These are phyloP conservation scores for Leccinum variicolor DNA, from an alignment of 768 basidiomycete genomes.

Conservation along the genomic window DNA sequence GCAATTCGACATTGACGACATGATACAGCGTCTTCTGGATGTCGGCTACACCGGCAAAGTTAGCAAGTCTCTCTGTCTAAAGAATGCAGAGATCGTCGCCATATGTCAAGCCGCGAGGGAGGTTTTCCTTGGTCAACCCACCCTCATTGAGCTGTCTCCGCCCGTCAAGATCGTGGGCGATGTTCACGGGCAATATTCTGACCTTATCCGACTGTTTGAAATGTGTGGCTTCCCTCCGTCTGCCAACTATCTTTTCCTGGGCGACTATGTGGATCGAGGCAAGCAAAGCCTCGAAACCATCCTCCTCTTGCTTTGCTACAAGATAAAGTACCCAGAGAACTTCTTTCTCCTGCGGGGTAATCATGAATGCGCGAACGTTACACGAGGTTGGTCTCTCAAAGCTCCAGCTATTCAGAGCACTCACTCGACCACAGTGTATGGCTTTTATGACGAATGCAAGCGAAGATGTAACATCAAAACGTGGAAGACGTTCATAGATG, in stretches of 20 bases:
- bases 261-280: slow-evolving; percentile 98
- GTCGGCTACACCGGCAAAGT: slow-evolving; percentile 98
- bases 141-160: slow-evolving; percentile 93
- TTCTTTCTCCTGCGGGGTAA: slow-evolving; percentile 98
- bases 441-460: slow-evolving; percentile 99
- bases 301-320: slow-evolving; percentile 94
- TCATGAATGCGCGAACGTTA: slow-evolving; percentile 99
- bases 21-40: slow-evolving; percentile 94
- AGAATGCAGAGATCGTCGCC: slow-evolving; percentile 92
- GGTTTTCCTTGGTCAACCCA: slow-evolving; percentile 94
- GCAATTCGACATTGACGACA: slow-evolving; percentile 92
- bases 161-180: slow-evolving; percentile 99
- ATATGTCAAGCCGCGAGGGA: slow-evolving; percentile 96
- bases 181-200: slow-evolving; percentile 98
- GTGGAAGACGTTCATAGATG: slow-evolving; percentile 99
- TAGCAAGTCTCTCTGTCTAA: slow-evolving; percentile 90
- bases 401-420: slow-evolving; percentile 11
- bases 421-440: slow-evolving; percentile 67
- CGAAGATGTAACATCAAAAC: slow-evolving; percentile 99
- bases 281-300: slow-evolving; percentile 99
- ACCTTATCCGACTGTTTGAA: slow-evolving; percentile 97
- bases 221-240: slow-evolving; percentile 99
- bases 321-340: slow-evolving; percentile 99
- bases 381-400: slow-evolving; percentile 66
- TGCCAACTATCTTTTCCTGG: slow-evolving; percentile 97